These are phyloP conservation scores for Globisporangium yorkense DNA, from an alignment of 352 stramenopile genomes.

Conservation along the genomic window DNA sequence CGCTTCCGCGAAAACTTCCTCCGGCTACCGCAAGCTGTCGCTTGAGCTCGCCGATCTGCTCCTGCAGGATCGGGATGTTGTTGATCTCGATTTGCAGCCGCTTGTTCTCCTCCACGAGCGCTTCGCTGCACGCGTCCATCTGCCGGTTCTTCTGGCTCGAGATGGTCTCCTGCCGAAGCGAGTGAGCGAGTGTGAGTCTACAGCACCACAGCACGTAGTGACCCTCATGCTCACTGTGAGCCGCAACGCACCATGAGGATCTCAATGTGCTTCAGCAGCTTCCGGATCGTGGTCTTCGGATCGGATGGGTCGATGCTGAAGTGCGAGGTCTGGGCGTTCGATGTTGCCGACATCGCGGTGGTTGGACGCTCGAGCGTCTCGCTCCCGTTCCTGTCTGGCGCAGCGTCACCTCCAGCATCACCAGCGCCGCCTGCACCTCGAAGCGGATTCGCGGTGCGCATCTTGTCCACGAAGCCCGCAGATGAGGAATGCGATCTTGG, in stretches of 20 bases:
- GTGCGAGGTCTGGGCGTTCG: constrained; percentile 38
- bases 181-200: neutral
- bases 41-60: constrained; percentile 63
- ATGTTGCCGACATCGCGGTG: constrained; percentile 9
- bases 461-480: constrained; percentile 48
- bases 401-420: neutral
- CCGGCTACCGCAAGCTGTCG: constrained; percentile 24
- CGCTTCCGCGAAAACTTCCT: neutral
- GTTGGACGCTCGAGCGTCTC: constrained; percentile 10
- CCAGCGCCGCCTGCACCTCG: neutral
- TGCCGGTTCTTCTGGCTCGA: constrained; percentile 47
- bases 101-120: constrained; percentile 56
- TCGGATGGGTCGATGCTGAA: constrained; percentile 72
- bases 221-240: too few species aligned
- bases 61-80: constrained; percentile 79
- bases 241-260: constrained; percentile 43
- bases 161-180: constrained; percentile 37
- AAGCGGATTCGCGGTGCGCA: constrained; percentile 45
- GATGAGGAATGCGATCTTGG: neutral
- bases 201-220: neutral
- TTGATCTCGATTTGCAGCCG: constrained; percentile 77
- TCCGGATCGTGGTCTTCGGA: constrained; percentile 73
- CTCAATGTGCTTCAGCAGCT: constrained; percentile 82
- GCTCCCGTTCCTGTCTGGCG: neutral
- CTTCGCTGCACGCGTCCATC: constrained; percentile 38